Evolutionary conservation across 2,329 filamentous ascomycete species (phyloP).

Genomic region (Aspergillus eucalypticola): DNA sequence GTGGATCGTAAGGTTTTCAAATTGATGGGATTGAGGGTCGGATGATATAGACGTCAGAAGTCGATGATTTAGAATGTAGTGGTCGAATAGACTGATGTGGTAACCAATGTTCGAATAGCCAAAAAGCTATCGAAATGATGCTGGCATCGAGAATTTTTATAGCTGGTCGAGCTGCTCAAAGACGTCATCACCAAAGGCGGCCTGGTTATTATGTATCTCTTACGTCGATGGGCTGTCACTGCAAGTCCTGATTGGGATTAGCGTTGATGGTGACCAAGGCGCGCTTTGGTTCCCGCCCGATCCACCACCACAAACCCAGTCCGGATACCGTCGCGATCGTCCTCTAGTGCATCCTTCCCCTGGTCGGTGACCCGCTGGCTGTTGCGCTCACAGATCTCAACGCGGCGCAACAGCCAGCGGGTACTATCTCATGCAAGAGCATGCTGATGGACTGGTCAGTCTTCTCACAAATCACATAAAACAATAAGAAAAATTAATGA

Average conservation of each 20-base stretch:
- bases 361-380: neutral
- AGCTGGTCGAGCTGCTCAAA: neutral
- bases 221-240: conserved; percentile 31
- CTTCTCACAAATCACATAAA: neutral
- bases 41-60: neutral
- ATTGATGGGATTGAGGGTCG: neutral
- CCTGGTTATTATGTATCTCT: conserved; percentile 14
- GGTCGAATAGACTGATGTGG: neutral
- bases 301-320: neutral
- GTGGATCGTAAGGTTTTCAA: neutral
- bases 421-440: neutral
- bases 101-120: neutral
- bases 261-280: conserved; percentile 3
- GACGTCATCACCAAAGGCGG: conserved; percentile 5
- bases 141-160: neutral
- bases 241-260: conserved; percentile 11
- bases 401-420: neutral
- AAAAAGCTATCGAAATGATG: neutral
- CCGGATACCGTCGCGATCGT: neutral
- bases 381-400: neutral
- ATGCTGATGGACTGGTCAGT: neutral
- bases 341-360: neutral
- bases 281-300: neutral
- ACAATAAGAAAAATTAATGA: neutral
- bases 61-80: neutral